Evolutionary conservation across 169 alveolate species (phyloP).

Genomic region (Theileria equi): DNA sequence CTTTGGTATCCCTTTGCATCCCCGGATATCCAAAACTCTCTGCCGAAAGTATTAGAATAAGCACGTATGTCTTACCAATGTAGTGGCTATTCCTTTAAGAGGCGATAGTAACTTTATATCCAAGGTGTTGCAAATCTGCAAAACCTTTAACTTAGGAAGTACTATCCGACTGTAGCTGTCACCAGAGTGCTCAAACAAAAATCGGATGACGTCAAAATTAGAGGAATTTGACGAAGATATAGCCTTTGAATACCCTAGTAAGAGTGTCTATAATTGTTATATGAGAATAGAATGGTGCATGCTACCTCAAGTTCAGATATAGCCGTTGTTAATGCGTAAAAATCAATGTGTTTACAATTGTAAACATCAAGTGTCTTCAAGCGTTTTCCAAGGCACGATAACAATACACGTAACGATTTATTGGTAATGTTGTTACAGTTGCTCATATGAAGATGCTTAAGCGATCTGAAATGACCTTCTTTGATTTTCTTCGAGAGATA

Average conservation of each 20-base stretch:
- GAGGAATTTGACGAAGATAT: not conserved
- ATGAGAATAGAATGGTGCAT: not conserved
- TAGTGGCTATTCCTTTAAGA: not conserved
- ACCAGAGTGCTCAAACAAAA: not conserved
- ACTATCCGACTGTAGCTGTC: not conserved
- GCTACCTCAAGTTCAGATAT: not conserved
- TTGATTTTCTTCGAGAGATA: slow-evolving; percentile 8
- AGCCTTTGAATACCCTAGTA: not conserved
- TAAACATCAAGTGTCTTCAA: slow-evolving; percentile 24
- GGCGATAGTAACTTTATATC: slow-evolving; percentile 15
- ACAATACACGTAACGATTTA: slow-evolving; percentile 11
- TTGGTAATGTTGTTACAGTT: slow-evolving; percentile 26
- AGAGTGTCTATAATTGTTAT: not conserved
- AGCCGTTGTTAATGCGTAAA: not conserved
- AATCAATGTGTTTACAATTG: slow-evolving; percentile 29
- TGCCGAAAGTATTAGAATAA: not conserved
- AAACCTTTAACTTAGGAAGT: not conserved
- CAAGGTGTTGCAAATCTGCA: not conserved
- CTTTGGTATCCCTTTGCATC: slow-evolving; percentile 35
- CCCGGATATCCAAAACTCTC: slow-evolving; percentile 42
- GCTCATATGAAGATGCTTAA: slow-evolving; percentile 20
- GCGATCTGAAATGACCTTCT: slow-evolving; percentile 20
- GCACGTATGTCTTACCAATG: not conserved
- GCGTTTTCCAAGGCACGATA: not conserved
- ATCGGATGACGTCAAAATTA: not conserved